Conservation (phyloP, 2,329 filamentous ascomycete species). For the Alternaria gaisen region DNA sequence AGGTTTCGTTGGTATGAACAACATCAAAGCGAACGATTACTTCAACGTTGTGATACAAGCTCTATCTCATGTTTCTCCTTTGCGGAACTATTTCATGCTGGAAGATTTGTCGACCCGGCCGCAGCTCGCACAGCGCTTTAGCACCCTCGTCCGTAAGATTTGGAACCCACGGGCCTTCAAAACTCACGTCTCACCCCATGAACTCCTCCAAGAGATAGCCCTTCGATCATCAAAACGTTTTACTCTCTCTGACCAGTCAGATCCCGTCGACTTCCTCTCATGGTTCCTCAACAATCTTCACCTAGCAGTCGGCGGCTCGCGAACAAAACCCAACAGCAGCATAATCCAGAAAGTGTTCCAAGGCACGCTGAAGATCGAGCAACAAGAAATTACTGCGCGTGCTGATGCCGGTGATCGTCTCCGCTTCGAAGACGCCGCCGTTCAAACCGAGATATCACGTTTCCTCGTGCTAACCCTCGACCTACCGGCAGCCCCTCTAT, state of each 20-base stretch:
- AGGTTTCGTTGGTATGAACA: constrained; percentile 98
- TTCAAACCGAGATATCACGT: constrained; percentile 77
- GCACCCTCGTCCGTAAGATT: constrained; percentile 91
- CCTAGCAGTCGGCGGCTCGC: constrained; percentile 87
- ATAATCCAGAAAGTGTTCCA: constrained; percentile 95
- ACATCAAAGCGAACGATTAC: constrained; percentile 99
- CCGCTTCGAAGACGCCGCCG: constrained; percentile 91
- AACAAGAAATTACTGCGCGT: constrained; percentile 90
- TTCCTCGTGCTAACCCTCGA: constrained; percentile 95
- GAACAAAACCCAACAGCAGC: constrained; percentile 82
- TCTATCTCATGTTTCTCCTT: constrained; percentile 84
- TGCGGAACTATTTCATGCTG: constrained; percentile 91
- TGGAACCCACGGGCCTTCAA: constrained; percentile 99
- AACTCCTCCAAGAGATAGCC: constrained; percentile 93
- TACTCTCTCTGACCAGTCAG: constrained; percentile 87
- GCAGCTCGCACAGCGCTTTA: constrained; percentile 87
- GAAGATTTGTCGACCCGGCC: constrained; percentile 78
- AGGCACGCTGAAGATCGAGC: constrained; percentile 89
- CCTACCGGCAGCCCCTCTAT: constrained; percentile 88
- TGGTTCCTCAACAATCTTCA: constrained; percentile 99
- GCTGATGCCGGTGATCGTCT: constrained; percentile 87
- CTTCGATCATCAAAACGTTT: constrained; percentile 91
- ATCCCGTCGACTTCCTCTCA: constrained; percentile 94
- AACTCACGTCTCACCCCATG: constrained; percentile 94
- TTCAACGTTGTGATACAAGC: constrained; percentile 94